Percentiles rank a stretch among this genome's conserved stretches.
Conservation (phyloP, 2,329 filamentous ascomycete species). For the Fusarium sp. region DNA sequence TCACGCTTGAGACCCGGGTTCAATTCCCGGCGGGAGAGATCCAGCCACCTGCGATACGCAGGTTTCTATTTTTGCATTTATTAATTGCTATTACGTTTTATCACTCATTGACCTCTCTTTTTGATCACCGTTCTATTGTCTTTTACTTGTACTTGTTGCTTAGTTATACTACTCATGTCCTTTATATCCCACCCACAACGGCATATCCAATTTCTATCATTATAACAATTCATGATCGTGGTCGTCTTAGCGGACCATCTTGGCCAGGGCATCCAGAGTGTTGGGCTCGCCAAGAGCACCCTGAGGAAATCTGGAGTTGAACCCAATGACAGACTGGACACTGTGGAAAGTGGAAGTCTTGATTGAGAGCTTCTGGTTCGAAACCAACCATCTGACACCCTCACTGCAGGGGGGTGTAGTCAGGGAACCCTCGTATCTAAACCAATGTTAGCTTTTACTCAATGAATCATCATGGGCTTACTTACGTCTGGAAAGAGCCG, state of each 20-base stretch:
- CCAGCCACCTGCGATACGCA: slow-evolving; percentile 21
- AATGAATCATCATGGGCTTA: not conserved
- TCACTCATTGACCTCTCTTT: rapidly evolving
- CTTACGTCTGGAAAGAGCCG: slow-evolving; percentile 49
- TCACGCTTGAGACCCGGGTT: slow-evolving; percentile 26
- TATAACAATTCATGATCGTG: not conserved
- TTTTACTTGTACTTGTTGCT: not conserved
- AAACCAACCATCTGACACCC: slow-evolving; percentile 66
- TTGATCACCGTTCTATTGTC: slow-evolving; percentile 12
- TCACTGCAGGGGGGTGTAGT: slow-evolving; percentile 73
- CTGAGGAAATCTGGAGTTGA: slow-evolving; percentile 29
- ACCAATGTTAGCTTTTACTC: not conserved
- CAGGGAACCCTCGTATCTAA: slow-evolving; percentile 65
- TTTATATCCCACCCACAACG: not conserved
- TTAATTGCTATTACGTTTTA: rapidly evolving
- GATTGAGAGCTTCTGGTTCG: slow-evolving; percentile 60
- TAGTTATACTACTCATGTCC: not conserved
- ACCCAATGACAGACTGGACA: slow-evolving; percentile 25
- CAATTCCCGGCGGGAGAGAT: slow-evolving; percentile 29
- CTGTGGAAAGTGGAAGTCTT: slow-evolving; percentile 48
- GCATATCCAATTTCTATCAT: not conserved
- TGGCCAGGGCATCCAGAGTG: not conserved
- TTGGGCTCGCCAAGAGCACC: slow-evolving; percentile 28
- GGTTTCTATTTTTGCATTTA: not conserved
- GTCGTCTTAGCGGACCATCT: not conserved